Evolutionary conservation across 2,329 filamentous ascomycete genomes (phyloP), one percentile per base, ranked within the genome.

Genomic region (Aureobasidium sp.): DNA sequence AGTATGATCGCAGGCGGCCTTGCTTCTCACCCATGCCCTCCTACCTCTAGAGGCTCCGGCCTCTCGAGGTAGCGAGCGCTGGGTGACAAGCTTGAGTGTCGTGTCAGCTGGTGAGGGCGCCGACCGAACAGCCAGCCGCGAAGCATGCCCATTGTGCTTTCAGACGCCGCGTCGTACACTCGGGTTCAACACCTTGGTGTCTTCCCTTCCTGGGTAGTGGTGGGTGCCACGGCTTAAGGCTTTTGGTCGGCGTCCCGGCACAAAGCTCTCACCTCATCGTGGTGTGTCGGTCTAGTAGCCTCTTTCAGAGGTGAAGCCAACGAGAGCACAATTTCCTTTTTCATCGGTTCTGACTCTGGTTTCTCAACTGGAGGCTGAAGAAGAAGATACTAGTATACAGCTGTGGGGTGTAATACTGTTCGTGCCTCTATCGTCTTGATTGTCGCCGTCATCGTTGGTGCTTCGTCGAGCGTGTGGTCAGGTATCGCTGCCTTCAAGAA

Each of bases 181-280:
- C 12, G 5, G 46, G 27, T 48, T 48, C 46, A 48, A 48, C 46
- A 2, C 27, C 46, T 8, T 26, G 24, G 26, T 48, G 46, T 32
- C 46, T 26, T 26, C 26, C 15, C 46, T 32, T 37, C 10, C 34
- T 37, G 46, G 24, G 46, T 48, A 48, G 43, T 46, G 43, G 43
- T 20, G 43, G 20, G n/a, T 26, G n/a, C 43, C 20, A 37, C 43
- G 15, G 9, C 43, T 34, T 9, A 36, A 13, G 48, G 32, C 48
- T 13, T 15, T n/a, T 3, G 8, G 9, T n/a, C 9, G 50, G 13
- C 24, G 29, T 41, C 50, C 20, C 50, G 50, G 50, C 24, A 39
- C 50, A 41, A 20, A 53, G 50, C 50, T 53, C 50, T 39, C 50
- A 53, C 50, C 50, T 53, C 50, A 53, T 15, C 50, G 50, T 53